Percentiles rank a stretch among this genome's conserved stretches.
Evolutionary conservation across 1,284 basidiomycete species (phyloP).

Genomic region (Leccinum fuscescens): DNA sequence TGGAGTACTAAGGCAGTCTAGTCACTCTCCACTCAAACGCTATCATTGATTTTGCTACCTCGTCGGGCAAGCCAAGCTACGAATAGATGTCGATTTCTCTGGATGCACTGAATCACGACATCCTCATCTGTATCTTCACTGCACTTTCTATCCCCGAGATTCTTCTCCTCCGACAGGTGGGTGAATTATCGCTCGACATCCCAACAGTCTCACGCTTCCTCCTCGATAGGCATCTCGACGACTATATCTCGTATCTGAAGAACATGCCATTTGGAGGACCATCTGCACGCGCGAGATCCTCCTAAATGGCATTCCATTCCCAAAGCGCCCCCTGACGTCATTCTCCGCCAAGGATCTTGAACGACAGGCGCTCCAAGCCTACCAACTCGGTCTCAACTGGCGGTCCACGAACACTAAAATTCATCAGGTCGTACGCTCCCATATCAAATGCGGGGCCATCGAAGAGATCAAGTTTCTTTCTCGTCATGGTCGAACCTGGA

Average conservation of each 20-base stretch:
- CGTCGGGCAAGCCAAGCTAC: background rate
- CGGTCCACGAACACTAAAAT: conserved; percentile 24
- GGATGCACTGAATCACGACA: conserved; percentile 43
- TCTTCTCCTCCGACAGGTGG: conserved; percentile 46
- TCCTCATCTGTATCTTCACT: conserved; percentile 46
- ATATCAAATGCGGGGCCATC: conserved; percentile 41
- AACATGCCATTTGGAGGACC: conserved; percentile 55
- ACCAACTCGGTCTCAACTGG: conserved; percentile 50
- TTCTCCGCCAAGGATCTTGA: conserved; percentile 44
- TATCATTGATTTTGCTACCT: background rate
- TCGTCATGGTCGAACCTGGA: conserved; percentile 39
- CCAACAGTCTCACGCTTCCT: background rate
- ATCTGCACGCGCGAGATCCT: conserved; percentile 45
- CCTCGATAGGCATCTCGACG: conserved; percentile 46
- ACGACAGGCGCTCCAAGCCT: conserved; percentile 41
- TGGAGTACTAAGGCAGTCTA: background rate
- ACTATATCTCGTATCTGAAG: conserved; percentile 40
- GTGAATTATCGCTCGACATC: conserved; percentile 4
- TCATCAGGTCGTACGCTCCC: conserved; percentile 25
- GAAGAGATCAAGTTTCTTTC: conserved; percentile 53
- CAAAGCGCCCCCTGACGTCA: conserved; percentile 29
- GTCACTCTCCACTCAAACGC: background rate
- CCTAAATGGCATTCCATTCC: conserved; percentile 47
- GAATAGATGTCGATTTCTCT: conserved; percentile 22
- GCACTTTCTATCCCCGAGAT: conserved; percentile 49